Base-by-base conservation (phyloP, 495 filamentous ascomycete genomes). In the Immersiella caudata region DNA sequence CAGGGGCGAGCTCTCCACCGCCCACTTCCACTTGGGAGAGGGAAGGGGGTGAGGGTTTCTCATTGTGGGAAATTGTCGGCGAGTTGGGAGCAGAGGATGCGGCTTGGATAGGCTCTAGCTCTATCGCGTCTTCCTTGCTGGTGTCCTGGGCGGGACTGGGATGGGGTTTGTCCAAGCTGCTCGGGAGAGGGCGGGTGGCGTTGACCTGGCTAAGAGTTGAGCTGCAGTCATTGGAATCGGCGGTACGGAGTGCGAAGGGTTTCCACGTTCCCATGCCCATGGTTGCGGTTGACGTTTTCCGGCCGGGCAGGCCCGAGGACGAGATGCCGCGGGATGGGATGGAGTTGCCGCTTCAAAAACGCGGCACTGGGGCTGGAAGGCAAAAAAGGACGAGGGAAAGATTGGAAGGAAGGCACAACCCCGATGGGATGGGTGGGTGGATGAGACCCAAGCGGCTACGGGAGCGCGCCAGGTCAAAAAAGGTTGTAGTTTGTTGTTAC, bases 1-100 rank as follows among this genome's bases (percentile, higher is more conserved):
- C 78, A 2, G 75, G 77, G 9, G 70, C 73, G n/a, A 33, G 9
- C 36, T 26, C 6, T 51, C 26, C 22, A 16, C 6, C 22, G 6
- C 22, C 20, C n/a, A 20, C 14, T 49, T n/a, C 21, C n/a, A 20
- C 29, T 16, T 5, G 5, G 40, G 40, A 46, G 40, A 2, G 5
- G 40, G 40, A 46, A 12, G 29, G 29, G 29, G 29, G 8, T 33
- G 29, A 8, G 8, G 29, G 29, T 8, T 33, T 8, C 3, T 33
- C 29, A 4, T 33, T 33, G 29, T 8, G 3, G 29, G n/a, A n/a
- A n/a, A n/a, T 33, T 8, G 3, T 33, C 29, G 29, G 3, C 29
- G 29, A 4, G 29, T 8, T 33, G 29, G 8, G 29, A 33, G 29
- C 8, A 33, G 29, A 8, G 29, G 4, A 8, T 4, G 29, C 4